Evolutionary conservation across 1,139 yeast species (phyloP).

Genomic region (Diutina ranongensis): DNA sequence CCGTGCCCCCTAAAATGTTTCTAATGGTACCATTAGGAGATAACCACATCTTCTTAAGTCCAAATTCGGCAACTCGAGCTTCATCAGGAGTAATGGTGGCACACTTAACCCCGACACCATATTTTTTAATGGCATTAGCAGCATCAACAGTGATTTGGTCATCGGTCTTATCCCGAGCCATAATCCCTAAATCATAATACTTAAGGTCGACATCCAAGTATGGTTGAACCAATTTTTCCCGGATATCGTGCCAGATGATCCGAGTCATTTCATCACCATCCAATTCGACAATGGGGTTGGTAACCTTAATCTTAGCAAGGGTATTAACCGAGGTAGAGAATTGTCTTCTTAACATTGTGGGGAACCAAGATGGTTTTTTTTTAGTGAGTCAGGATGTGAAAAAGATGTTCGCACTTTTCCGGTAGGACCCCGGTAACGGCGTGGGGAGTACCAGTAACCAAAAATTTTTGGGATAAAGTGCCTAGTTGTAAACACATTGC

Average conservation of each 20-base stretch:
- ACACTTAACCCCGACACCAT: slow-evolving; percentile 77
- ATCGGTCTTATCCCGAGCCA: slow-evolving; percentile 58
- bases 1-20: slow-evolving; percentile 74
- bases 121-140: slow-evolving; percentile 62
- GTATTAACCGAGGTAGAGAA: neutral
- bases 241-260: slow-evolving; percentile 71
- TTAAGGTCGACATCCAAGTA: slow-evolving; percentile 62
- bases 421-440: neutral
- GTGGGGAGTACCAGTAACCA: no score
- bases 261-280: slow-evolving; percentile 87
- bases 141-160: slow-evolving; percentile 68
- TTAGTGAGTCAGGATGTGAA: neutral
- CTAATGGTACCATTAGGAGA: slow-evolving; percentile 81
- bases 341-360: slow-evolving; percentile 1
- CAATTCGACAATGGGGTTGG: slow-evolving; percentile 66
- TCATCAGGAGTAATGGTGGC: slow-evolving; percentile 85
- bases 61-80: slow-evolving; percentile 65
- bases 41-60: slow-evolving; percentile 72
- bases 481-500: no score
- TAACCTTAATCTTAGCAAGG: slow-evolving; percentile 44
- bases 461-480: no score
- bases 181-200: slow-evolving; percentile 65
- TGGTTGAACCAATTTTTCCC: slow-evolving; percentile 57
- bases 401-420: no score
- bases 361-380: neutral